These are phyloP conservation scores for Falciphora oryzae DNA, from an alignment of 2,329 filamentous ascomycete genomes.

Conservation along the genomic window DNA sequence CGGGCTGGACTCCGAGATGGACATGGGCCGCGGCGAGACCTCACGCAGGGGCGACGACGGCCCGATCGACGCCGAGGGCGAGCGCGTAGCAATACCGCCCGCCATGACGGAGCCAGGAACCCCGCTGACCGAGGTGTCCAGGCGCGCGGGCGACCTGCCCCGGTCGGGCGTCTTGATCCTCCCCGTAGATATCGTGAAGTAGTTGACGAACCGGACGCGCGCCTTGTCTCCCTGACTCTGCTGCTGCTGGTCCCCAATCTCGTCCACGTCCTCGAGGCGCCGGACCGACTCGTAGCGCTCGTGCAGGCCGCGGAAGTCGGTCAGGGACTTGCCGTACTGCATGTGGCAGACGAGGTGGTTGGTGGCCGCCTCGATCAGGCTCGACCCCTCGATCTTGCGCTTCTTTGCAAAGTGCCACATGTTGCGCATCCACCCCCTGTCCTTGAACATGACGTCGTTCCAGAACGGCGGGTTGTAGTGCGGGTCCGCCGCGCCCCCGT, in stretches of 20 bases:
- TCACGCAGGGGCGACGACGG: constrained; percentile 10
- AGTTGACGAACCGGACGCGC: constrained; percentile 77
- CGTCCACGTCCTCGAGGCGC: constrained; percentile 65
- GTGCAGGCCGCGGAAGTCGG: constrained; percentile 67
- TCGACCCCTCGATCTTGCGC: constrained; percentile 58
- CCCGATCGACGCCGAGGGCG: constrained; percentile 11
- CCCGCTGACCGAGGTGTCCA: neutral
- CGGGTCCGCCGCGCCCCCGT: constrained; percentile 37
- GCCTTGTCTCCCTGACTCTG: constrained; percentile 29
- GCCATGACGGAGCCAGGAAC: too few relatives aligned
- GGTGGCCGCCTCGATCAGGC: constrained; percentile 60
- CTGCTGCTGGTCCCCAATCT: constrained; percentile 28
- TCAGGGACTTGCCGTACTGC: constrained; percentile 76
- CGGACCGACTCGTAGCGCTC: constrained; percentile 64
- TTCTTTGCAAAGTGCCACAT: constrained; percentile 76
- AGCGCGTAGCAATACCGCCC: constrained; percentile 5
- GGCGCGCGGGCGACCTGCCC: constrained; percentile 15
- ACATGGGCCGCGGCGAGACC: neutral
- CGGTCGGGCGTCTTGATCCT: constrained; percentile 47
- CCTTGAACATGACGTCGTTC: constrained; percentile 66
- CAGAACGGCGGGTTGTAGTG: constrained; percentile 70
- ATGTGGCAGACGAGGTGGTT: constrained; percentile 73
- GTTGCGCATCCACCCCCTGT: constrained; percentile 62
- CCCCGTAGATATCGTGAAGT: constrained; percentile 82
- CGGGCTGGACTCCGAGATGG: neutral